phyloP scores from a whole-genome alignment of 192 early-diverging fungal species.

The Backusella parvicylindrica region DNA sequence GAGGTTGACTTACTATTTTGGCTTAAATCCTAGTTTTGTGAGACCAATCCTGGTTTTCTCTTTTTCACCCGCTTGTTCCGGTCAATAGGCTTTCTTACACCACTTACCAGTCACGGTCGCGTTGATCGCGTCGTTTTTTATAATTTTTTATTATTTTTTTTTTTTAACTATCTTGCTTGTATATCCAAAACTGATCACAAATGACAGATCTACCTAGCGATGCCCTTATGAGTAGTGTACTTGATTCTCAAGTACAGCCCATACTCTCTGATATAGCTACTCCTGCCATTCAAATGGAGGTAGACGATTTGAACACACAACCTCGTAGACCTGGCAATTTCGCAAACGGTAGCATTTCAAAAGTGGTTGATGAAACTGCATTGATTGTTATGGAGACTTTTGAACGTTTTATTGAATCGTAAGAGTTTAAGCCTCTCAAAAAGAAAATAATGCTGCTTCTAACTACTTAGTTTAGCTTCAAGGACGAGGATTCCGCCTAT shows the following conservation, averaged over 20 bases:
- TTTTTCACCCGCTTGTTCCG: neutral
- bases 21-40: neutral
- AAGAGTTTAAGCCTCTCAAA: neutral
- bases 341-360: conserved; percentile 38
- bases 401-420: conserved; percentile 67
- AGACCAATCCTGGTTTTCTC: neutral
- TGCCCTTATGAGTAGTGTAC: neutral
- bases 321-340: conserved; percentile 17
- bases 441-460: neutral
- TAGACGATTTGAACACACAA: conserved; percentile 9
- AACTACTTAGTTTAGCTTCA: conserved; percentile 18
- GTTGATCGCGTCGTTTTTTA: neutral
- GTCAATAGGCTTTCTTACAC: neutral
- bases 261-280: conserved; percentile 6
- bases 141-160: neutral
- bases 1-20: neutral
- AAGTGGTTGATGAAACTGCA: conserved; percentile 67
- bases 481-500: conserved; percentile 9
- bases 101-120: neutral
- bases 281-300: conserved; percentile 20
- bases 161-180: neutral
- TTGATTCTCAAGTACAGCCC: conserved; percentile 21
- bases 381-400: conserved; percentile 65
- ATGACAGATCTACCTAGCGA: conserved; percentile 26
- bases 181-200: neutral